phyloP scores from a whole-genome alignment of 2,329 filamentous ascomycete species.

The Aspergillus hiratsukae region DNA sequence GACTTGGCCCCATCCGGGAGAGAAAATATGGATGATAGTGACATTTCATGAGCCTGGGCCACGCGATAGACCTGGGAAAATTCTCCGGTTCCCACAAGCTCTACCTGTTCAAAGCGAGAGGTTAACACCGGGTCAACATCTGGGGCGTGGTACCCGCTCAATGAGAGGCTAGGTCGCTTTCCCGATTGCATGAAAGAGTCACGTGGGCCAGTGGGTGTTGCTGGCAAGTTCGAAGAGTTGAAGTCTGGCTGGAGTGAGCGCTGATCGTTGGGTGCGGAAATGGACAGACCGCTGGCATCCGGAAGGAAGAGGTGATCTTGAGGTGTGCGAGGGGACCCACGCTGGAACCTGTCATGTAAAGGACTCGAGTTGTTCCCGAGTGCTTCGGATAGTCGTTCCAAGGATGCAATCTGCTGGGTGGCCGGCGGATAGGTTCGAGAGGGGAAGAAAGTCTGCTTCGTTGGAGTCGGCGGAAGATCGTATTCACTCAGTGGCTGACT shows the following conservation, averaged over 20 bases:
- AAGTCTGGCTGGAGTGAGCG: constrained; percentile 37
- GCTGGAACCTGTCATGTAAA: constrained; percentile 51
- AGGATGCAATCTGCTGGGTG: constrained; percentile 29
- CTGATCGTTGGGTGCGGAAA: constrained; percentile 59
- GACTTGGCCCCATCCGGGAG: constrained; percentile 47
- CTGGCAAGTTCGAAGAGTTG: constrained; percentile 56
- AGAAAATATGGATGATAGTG: constrained; percentile 41
- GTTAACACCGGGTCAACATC: constrained; percentile 72
- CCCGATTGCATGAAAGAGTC: constrained; percentile 56
- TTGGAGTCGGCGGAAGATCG: constrained; percentile 89
- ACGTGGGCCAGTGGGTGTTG: constrained; percentile 71
- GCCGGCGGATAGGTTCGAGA: constrained; percentile 33
- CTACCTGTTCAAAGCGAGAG: constrained; percentile 74
- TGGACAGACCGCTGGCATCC: constrained; percentile 78
- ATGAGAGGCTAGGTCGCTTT: constrained; percentile 61
- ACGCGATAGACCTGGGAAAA: constrained; percentile 92
- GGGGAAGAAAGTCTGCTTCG: constrained; percentile 55
- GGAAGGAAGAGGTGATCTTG: constrained; percentile 68
- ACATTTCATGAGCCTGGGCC: constrained; percentile 40
- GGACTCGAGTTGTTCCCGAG: constrained; percentile 49
- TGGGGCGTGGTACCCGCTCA: constrained; percentile 64
- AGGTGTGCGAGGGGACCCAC: constrained; percentile 69
- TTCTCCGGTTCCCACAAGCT: constrained; percentile 78
- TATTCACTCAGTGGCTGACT: constrained; percentile 57
- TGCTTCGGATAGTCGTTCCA: constrained; percentile 32